Conservation (phyloP, 2,329 filamentous ascomycete genomes). For the Neofusicoccum sp. region DNA sequence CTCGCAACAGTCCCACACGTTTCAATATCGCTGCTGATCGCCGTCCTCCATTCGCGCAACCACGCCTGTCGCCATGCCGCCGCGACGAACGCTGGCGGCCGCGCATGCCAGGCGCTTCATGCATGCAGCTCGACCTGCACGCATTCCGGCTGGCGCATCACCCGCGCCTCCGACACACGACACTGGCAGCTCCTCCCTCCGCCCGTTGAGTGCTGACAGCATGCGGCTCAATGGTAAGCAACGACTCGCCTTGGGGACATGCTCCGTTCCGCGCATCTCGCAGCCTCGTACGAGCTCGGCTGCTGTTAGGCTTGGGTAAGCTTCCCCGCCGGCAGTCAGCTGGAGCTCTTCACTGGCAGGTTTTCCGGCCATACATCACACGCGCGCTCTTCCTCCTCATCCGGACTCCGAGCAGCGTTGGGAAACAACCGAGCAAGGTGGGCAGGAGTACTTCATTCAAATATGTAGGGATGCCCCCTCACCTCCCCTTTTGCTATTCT, state of each 20-base stretch:
- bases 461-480: too few species aligned
- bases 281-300: background rate
- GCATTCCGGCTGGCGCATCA: constrained; percentile 1
- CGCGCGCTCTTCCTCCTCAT: too few species aligned
- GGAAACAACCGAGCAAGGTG: too few species aligned
- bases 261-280: background rate
- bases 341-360: too few species aligned
- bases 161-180: background rate
- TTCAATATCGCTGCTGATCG: background rate
- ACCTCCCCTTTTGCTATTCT: too few species aligned
- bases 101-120: constrained; percentile 1
- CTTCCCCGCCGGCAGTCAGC: too few species aligned
- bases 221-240: constrained; percentile 8
- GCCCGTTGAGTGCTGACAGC: background rate
- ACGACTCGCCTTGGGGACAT: background rate
- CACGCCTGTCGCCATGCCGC: background rate
- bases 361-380: too few species aligned
- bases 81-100: background rate
- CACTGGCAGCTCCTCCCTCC: background rate
- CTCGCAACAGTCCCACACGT: background rate
- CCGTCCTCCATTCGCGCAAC: background rate
- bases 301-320: too few species aligned
- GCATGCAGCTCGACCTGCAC: background rate
- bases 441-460: too few species aligned
- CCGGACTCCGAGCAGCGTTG: too few species aligned